Conservation (phyloP, 1,139 yeast genomes). For the Scheffersomyces illinoinensis region DNA sequence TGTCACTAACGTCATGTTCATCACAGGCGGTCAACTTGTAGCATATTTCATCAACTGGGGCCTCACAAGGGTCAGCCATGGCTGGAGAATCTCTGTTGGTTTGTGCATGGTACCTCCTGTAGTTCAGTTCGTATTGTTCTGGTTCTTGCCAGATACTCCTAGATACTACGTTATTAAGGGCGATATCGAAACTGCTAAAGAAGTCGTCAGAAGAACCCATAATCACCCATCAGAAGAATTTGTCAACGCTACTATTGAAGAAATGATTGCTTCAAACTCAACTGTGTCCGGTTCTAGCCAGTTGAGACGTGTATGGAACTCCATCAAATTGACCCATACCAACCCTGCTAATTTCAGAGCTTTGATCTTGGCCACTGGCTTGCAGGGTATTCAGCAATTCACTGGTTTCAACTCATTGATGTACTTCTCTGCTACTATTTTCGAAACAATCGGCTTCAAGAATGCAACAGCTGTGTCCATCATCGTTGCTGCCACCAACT, state of each 20-base stretch:
- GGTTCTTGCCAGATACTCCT: constrained; percentile 94
- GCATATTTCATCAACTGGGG: constrained; percentile 96
- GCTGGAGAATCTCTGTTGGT: constrained; percentile 94
- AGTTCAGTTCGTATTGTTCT: constrained; percentile 70
- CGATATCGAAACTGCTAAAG: constrained; percentile 60
- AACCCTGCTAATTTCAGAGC: constrained; percentile 87
- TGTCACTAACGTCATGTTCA: constrained; percentile 64
- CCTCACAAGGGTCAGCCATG: constrained; percentile 66
- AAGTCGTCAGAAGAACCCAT: constrained; percentile 62
- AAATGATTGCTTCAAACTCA: constrained; percentile 57
- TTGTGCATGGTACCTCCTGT: constrained; percentile 86
- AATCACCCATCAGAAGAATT: constrained; percentile 55
- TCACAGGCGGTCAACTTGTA: constrained; percentile 88
- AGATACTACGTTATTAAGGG: constrained; percentile 79
- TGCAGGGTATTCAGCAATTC: constrained; percentile 94
- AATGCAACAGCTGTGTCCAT: constrained; percentile 92
- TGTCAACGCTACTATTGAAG: constrained; percentile 59
- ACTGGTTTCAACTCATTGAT: constrained; percentile 93
- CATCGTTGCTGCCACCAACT: constrained; percentile 89
- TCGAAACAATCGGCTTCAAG: constrained; percentile 82
- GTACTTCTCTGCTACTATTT: constrained; percentile 91
- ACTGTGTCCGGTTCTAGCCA: constrained; percentile 64
- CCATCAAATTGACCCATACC: constrained; percentile 67
- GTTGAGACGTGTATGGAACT: constrained; percentile 55
- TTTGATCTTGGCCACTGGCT: constrained; percentile 81